phyloP scores from a whole-genome alignment of 306 rosid species.

The Casuarina cunninghamiana region DNA sequence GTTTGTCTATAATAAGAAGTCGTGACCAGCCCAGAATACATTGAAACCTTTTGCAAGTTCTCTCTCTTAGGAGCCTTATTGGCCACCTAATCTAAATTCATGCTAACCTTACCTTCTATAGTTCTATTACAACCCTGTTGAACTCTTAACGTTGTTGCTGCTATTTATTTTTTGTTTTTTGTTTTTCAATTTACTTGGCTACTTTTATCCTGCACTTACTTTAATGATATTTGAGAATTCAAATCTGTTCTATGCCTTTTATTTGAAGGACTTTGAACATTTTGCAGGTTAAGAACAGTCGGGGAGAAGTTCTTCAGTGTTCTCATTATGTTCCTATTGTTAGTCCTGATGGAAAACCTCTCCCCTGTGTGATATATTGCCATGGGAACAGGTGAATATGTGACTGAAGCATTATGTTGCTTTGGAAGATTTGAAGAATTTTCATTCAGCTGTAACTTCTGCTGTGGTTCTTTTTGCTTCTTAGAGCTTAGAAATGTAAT shows the following conservation, averaged over 20 bases:
- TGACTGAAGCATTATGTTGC: slow-evolving; percentile 8
- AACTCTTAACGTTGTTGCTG: background rate
- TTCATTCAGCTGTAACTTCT: slow-evolving; percentile 16
- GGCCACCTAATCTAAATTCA: background rate
- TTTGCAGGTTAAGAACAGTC: slow-evolving; percentile 79
- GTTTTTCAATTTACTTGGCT: background rate
- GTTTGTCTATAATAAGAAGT: background rate
- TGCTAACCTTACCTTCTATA: background rate
- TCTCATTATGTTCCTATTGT: slow-evolving; percentile 91
- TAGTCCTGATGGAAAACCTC: slow-evolving; percentile 83
- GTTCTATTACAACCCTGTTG: background rate
- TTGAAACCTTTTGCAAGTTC: background rate
- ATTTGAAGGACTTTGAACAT: slow-evolving; percentile 25
- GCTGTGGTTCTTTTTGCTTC: slow-evolving; percentile 18
- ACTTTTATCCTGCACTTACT: background rate
- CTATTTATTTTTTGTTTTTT: background rate
- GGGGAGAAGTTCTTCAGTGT: slow-evolving; percentile 84
- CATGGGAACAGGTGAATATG: slow-evolving; percentile 89
- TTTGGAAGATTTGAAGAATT: slow-evolving; percentile 14
- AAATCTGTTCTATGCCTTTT: slow-evolving; percentile 13
- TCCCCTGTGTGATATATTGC: slow-evolving; percentile 95
- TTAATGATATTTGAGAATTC: background rate
- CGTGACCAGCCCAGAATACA: background rate
- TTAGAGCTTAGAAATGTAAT: slow-evolving; percentile 7
- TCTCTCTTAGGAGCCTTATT: background rate